phyloP scores from a whole-genome alignment of 2,329 filamentous ascomycete genomes.

The Gaeumannomyces sp. region DNA sequence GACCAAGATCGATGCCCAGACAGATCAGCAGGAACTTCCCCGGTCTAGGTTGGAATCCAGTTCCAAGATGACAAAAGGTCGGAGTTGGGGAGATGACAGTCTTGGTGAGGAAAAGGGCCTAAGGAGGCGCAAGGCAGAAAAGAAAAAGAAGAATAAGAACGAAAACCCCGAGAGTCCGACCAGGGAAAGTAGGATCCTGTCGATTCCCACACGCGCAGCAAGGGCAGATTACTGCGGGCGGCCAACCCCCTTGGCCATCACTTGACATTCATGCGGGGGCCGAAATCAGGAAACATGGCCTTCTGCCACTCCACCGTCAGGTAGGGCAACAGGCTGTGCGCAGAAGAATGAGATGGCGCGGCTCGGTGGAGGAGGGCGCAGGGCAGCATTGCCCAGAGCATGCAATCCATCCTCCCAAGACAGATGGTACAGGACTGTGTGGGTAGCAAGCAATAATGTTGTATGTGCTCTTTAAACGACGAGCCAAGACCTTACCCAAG shows the following conservation, averaged over 20 bases:
- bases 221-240: not conserved
- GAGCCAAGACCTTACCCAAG: not conserved
- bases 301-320: too few relatives aligned
- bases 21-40: not conserved
- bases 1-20: not conserved
- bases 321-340: too few relatives aligned
- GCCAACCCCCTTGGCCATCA: not conserved
- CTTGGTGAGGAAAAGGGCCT: not conserved
- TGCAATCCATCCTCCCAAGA: not conserved
- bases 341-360: too few relatives aligned
- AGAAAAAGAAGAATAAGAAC: not conserved
- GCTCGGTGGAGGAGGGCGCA: not conserved
- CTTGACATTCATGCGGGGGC: not conserved
- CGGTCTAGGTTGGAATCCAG: not conserved
- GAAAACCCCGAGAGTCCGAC: not conserved
- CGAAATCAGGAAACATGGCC: too few relatives aligned
- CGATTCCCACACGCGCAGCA: not conserved
- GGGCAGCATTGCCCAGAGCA: not conserved
- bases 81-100: not conserved
- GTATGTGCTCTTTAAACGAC: not conserved
- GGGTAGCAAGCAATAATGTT: not conserved
- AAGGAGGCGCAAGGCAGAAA: not conserved
- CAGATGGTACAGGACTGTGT: not conserved
- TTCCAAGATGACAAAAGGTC: not conserved
- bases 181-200: too few relatives aligned